A percentile compares a stretch with the other conserved stretches of the same genome.
These are phyloP conservation scores for Ustilago loliicola DNA, from an alignment of 1,284 basidiomycete genomes.

Conservation along the genomic window DNA sequence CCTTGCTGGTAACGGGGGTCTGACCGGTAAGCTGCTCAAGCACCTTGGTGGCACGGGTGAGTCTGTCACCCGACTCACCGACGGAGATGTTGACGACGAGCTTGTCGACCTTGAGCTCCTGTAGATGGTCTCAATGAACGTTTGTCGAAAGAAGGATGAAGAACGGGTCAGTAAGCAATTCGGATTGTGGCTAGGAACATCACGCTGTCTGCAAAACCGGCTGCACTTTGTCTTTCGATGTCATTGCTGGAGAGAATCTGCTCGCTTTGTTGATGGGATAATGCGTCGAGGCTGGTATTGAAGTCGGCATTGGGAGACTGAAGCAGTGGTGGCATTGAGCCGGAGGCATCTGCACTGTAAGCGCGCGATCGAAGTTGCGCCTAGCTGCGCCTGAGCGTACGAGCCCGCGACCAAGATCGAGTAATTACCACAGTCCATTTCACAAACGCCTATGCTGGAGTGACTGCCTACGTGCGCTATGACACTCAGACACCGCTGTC, in stretches of 20 bases:
- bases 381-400: too few relatives aligned
- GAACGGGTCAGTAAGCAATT: conserved; percentile 12
- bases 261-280: background rate
- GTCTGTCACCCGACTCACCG: conserved; percentile 98
- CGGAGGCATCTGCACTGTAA: too few relatives aligned
- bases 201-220: background rate
- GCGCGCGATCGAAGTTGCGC: too few relatives aligned
- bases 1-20: conserved; percentile 99
- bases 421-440: too few relatives aligned
- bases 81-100: conserved; percentile 99
- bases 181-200: background rate
- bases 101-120: conserved; percentile 97
- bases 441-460: too few relatives aligned
- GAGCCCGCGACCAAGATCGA: too few relatives aligned
- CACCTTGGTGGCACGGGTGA: conserved; percentile 99
- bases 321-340: background rate
- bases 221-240: conserved; percentile 7
- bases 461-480: too few relatives aligned
- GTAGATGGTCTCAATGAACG: conserved; percentile 10
- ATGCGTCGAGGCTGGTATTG: background rate
- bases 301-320: background rate
- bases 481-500: too few relatives aligned
- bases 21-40: conserved; percentile 99
- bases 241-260: background rate
- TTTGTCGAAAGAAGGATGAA: background rate